phyloP scores from a whole-genome alignment of 2,329 filamentous ascomycete genomes.

The Aphanoascus verrucosus region DNA sequence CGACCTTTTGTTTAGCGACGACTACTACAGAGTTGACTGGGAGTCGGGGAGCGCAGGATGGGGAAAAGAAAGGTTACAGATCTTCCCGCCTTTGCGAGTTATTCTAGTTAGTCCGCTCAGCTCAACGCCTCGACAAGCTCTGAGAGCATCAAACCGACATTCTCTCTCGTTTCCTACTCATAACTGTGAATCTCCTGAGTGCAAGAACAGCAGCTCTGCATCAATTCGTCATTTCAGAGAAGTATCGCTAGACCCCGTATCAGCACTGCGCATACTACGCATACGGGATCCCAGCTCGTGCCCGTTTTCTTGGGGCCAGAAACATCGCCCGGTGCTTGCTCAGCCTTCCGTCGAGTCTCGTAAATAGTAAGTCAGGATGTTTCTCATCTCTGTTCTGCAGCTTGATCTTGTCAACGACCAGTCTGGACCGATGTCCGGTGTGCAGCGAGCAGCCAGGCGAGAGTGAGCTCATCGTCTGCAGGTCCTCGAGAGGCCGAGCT shows the following conservation, averaged over 20 bases:
- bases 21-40: not conserved
- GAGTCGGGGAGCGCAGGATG: not conserved
- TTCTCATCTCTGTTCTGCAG: not conserved
- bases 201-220: too few species aligned
- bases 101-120: not conserved
- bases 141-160: not conserved
- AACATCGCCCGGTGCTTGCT: not conserved
- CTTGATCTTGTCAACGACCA: not conserved
- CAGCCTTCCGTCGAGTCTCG: not conserved
- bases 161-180: not conserved
- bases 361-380: not conserved
- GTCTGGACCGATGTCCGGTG: not conserved
- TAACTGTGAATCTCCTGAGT: too few species aligned
- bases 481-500: not conserved
- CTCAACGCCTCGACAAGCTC: not conserved
- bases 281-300: not conserved
- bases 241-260: not conserved
- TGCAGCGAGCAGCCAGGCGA: not conserved
- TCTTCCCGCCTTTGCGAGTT: conserved; percentile 6
- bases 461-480: not conserved
- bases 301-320: not conserved
- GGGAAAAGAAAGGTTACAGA: conserved; percentile 5
- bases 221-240: too few species aligned
- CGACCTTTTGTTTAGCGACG: not conserved
- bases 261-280: not conserved